Conservation (phyloP, 2,329 filamentous ascomycete species). For the Scopulariopsis brevicaulis region DNA sequence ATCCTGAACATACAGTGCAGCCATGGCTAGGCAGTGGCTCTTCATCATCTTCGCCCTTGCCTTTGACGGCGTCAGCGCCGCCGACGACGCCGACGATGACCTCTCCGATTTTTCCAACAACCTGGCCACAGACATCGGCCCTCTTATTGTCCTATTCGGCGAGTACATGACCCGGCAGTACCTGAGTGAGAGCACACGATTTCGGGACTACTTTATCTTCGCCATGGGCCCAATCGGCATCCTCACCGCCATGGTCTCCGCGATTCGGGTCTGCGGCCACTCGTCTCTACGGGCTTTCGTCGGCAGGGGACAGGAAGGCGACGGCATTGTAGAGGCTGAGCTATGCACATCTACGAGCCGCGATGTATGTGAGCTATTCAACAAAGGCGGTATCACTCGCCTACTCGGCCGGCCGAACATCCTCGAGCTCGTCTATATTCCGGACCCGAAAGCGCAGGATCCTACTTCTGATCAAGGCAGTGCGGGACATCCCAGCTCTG, state of each 20-base stretch:
- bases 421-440: constrained; percentile 15
- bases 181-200: constrained; percentile 17
- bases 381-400: constrained; percentile 18
- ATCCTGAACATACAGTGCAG: not conserved
- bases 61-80: not conserved
- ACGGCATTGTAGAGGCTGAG: constrained; percentile 21
- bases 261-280: constrained; percentile 18
- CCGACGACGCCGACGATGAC: not conserved
- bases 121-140: constrained; percentile 19
- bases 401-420: constrained; percentile 20
- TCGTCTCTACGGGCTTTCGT: constrained; percentile 22
- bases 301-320: constrained; percentile 22
- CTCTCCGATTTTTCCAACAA: constrained; percentile 20
- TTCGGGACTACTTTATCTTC: constrained; percentile 19
- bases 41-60: not conserved
- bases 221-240: constrained; percentile 24
- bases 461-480: not conserved
- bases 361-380: constrained; percentile 25
- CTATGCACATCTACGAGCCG: constrained; percentile 25
- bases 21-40: not conserved
- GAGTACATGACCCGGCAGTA: constrained; percentile 26
- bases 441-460: not conserved
- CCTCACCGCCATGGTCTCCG: constrained; percentile 21
- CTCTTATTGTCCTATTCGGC: constrained; percentile 23
- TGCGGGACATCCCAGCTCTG: too few relatives aligned